phyloP scores from a whole-genome alignment of 345 rosid genomes.

The Salix purpurea region DNA sequence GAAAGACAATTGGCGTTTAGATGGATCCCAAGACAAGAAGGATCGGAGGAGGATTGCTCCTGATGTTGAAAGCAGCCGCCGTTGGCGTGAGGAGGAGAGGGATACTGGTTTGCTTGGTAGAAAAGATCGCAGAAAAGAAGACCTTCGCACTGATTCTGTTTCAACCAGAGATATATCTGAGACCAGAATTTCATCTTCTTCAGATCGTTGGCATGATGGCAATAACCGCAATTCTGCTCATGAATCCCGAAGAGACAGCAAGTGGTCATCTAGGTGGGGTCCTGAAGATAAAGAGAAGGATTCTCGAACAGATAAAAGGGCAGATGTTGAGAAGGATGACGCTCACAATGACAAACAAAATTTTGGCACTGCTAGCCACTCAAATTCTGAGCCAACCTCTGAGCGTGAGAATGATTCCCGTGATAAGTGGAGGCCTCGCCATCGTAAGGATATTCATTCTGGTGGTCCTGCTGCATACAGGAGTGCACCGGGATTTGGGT shows the following conservation, averaged over 20 bases:
- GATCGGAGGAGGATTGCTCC: constrained; percentile 55
- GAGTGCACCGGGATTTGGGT: constrained; percentile 20
- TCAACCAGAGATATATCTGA: constrained; percentile 47
- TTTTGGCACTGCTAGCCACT: constrained; percentile 6
- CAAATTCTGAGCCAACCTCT: constrained; percentile 18
- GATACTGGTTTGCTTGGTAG: constrained; percentile 68
- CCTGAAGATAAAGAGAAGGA: constrained; percentile 92
- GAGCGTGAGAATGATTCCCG: constrained; percentile 80
- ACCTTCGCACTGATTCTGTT: constrained; percentile 43
- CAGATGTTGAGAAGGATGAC: constrained; percentile 59
- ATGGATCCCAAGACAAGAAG: constrained; percentile 59
- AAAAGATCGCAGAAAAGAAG: constrained; percentile 60
- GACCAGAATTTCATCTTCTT: constrained; percentile 42
- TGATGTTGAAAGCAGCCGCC: constrained; percentile 50
- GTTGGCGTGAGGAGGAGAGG: constrained; percentile 85
- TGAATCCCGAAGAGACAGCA: constrained; percentile 78
- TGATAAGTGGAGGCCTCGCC: constrained; percentile 92
- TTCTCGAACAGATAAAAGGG: constrained; percentile 55
- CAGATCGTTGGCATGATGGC: constrained; percentile 70
- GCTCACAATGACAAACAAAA: constrained; percentile 49
- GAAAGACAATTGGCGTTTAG: constrained; percentile 68
- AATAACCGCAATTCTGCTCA: constrained; percentile 52
- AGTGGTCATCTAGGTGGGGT: constrained; percentile 98
- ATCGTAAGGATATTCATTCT: constrained; percentile 21
- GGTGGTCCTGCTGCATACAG: constrained; percentile 14